These are phyloP conservation scores for Cyberlindnera maritima DNA, from an alignment of 805 yeast genomes.

Conservation along the genomic window DNA sequence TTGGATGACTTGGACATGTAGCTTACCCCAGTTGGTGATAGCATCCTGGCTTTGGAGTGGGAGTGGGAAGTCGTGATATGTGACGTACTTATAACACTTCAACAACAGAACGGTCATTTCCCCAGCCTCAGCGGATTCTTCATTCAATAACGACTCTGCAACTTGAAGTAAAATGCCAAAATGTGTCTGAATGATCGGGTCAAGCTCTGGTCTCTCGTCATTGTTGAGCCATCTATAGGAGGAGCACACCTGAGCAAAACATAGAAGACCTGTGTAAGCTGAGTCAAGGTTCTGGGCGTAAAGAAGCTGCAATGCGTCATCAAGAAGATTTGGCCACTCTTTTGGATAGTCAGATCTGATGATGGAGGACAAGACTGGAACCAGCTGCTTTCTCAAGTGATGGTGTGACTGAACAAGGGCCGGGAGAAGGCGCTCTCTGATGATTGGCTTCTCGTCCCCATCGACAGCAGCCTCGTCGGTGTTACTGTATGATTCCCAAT, in stretches of 20 bases:
- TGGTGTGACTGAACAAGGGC: conserved; percentile 53
- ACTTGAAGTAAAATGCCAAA: conserved; percentile 67
- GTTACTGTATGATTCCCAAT: conserved; percentile 48
- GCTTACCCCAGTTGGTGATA: conserved; percentile 66
- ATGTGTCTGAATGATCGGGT: conserved; percentile 49
- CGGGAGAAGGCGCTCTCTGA: conserved; percentile 65
- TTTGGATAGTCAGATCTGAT: conserved; percentile 49
- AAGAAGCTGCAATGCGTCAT: conserved; percentile 44
- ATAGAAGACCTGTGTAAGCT: conserved; percentile 63
- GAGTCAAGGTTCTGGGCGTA: conserved; percentile 39
- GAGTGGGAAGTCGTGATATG: conserved; percentile 69
- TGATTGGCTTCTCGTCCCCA: conserved; percentile 68
- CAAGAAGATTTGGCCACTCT: conserved; percentile 54
- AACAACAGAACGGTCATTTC: conserved; percentile 74
- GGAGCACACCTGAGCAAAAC: conserved; percentile 67
- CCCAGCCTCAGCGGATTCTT: conserved; percentile 46
- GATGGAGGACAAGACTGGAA: conserved; percentile 53
- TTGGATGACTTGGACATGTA: conserved; percentile 67
- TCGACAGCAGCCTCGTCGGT: conserved; percentile 45
- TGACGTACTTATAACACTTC: conserved; percentile 75
- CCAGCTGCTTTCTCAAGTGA: conserved; percentile 38
- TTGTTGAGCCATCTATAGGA: conserved; percentile 71
- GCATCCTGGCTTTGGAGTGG: conserved; percentile 53
- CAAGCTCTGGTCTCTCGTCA: conserved; percentile 49
- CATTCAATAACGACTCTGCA: conserved; percentile 51